Evolutionary conservation across 176 grass and related monocot species (phyloP).

Genomic region (Leersia perrieri): DNA sequence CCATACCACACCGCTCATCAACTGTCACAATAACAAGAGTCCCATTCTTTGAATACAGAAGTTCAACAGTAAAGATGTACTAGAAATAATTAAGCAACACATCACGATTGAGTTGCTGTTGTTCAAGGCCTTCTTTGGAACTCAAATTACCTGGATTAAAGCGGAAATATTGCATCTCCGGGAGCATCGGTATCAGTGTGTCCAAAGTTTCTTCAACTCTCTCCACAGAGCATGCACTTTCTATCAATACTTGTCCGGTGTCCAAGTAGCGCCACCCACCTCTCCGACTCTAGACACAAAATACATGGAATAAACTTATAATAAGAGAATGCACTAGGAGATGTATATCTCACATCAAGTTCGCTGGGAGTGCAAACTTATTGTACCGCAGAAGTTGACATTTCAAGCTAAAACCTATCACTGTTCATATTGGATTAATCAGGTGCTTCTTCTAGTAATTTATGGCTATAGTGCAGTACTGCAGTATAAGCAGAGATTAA

Average conservation of each 20-base stretch:
- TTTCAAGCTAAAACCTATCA: conserved; percentile 15
- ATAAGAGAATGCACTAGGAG: conserved; percentile 25
- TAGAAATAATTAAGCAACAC: neutral
- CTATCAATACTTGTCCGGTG: conserved; percentile 96
- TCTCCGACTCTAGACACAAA: conserved; percentile 75
- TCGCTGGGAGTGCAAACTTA: neutral
- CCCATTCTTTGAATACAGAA: conserved; percentile 21
- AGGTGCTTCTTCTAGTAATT: conserved; percentile 13
- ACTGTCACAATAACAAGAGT: conserved; percentile 54
- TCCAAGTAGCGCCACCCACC: conserved; percentile 98
- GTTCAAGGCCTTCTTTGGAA: neutral
- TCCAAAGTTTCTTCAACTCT: conserved; percentile 94
- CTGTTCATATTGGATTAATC: conserved; percentile 17
- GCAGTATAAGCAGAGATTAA: neutral
- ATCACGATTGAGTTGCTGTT: conserved; percentile 15
- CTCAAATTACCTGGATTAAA: conserved; percentile 86
- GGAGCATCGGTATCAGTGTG: conserved; percentile 91
- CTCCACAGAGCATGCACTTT: conserved; percentile 95
- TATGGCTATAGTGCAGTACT: no score
- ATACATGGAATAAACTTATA: conserved; percentile 33
- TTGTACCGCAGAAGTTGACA: neutral
- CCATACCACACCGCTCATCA: conserved; percentile 97
- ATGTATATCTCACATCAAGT: conserved; percentile 30
- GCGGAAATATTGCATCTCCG: conserved; percentile 96
- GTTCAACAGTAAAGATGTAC: neutral